A percentile compares a stretch with the other conserved stretches of the same genome.
These are phyloP conservation scores for Acanthamoeba healyi DNA, from an alignment of 208 protist genomes.

Conservation along the genomic window DNA sequence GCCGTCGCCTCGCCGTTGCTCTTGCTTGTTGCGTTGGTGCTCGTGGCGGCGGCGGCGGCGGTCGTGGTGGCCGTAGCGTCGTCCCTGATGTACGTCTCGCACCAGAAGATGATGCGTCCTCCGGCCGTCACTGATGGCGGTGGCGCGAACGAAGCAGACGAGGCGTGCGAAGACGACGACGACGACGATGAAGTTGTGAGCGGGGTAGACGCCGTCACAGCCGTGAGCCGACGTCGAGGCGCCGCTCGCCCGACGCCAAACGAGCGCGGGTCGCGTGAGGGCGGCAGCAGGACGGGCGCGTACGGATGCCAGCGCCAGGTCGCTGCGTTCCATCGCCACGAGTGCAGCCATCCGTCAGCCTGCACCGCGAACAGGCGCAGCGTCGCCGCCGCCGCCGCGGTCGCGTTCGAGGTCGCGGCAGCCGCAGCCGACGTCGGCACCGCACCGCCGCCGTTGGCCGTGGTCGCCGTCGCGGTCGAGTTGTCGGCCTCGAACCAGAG, in stretches of 20 bases:
- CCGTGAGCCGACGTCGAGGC: background rate
- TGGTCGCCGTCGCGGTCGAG: background rate
- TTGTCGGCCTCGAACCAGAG: conserved; percentile 43
- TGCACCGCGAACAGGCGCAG: background rate
- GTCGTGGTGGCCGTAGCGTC: background rate
- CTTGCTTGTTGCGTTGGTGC: too few species aligned
- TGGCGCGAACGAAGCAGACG: background rate
- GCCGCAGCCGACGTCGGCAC: too few species aligned
- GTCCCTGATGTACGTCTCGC: background rate
- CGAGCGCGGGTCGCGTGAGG: conserved; percentile 1
- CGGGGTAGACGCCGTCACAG: background rate
- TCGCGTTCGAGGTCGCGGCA: background rate
- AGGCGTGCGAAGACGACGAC: too few species aligned
- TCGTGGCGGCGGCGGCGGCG: too few species aligned
- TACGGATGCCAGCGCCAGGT: background rate
- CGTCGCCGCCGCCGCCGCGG: background rate
- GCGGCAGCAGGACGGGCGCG: conserved; percentile 7
- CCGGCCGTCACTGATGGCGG: background rate
- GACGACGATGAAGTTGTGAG: background rate
- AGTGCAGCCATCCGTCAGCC: background rate
- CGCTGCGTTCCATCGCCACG: background rate
- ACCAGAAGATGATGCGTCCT: conserved; percentile 2
- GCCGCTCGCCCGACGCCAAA: background rate
- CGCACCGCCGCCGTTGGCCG: too few species aligned
- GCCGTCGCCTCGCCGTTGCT: background rate